A percentile compares a stretch with the other conserved stretches of the same genome.
These are phyloP conservation scores for Hypericum perforatum DNA, from an alignment of 345 rosid genomes.

Conservation along the genomic window DNA sequence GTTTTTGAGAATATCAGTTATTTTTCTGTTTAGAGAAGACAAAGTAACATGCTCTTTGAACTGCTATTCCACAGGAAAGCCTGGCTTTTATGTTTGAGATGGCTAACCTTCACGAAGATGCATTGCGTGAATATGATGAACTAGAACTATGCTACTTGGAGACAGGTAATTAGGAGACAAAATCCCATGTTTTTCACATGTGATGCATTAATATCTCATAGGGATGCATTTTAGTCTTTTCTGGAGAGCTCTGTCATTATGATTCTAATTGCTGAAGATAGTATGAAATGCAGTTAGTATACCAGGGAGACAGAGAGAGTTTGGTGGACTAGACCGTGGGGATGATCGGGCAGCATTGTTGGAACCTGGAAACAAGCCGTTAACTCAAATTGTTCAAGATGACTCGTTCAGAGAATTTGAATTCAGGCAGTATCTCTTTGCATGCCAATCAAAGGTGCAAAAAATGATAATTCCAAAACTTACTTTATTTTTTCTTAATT, in stretches of 20 bases:
- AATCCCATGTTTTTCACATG: not conserved
- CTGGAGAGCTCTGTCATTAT: not conserved
- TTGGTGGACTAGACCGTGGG: constrained; percentile 78
- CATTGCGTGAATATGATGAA: constrained; percentile 91
- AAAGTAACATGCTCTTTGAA: too few relatives aligned
- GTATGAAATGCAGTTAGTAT: constrained; percentile 46
- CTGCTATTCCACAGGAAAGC: constrained; percentile 61
- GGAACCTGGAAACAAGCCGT: constrained; percentile 56
- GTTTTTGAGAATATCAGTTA: too few relatives aligned
- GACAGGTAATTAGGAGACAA: constrained; percentile 44
- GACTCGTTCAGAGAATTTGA: constrained; percentile 91
- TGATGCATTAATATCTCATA: too few relatives aligned
- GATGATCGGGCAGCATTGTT: constrained; percentile 88
- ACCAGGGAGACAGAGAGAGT: constrained; percentile 67
- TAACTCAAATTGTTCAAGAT: constrained; percentile 82
- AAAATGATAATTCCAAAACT: not conserved
- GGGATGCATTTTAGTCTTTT: not conserved
- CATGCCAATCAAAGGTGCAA: constrained; percentile 79
- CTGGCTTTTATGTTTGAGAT: constrained; percentile 98
- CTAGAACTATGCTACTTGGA: constrained; percentile 89
- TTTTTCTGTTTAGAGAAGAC: too few relatives aligned
- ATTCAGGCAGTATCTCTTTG: constrained; percentile 88
- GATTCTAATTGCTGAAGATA: too few relatives aligned
- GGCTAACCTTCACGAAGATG: constrained; percentile 95
- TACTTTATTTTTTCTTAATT: too few relatives aligned